phyloP scores from a whole-genome alignment of 192 early-diverging fungal species.

The Coemansia sp. region DNA sequence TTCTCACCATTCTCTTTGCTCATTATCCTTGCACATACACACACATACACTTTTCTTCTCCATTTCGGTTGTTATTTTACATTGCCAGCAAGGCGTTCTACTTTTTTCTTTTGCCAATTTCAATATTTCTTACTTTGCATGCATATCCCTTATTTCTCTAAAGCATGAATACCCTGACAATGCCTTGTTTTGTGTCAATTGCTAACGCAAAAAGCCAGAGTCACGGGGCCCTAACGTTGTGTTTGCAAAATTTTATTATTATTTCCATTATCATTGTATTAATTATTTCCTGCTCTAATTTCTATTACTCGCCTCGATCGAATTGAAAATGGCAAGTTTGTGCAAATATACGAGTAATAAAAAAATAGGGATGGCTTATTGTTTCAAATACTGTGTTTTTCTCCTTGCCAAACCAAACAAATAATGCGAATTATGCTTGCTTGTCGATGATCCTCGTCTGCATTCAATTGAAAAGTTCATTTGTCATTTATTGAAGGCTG shows the following conservation, averaged over 20 bases:
- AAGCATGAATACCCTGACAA: neutral
- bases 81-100: neutral
- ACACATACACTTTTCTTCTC: too few relatives aligned
- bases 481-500: slow-evolving; percentile 2
- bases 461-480: neutral
- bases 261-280: neutral
- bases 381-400: too few relatives aligned
- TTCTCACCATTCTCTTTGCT: too few relatives aligned
- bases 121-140: neutral
- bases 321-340: too few relatives aligned
- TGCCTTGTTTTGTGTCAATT: neutral
- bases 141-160: neutral
- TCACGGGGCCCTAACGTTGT: neutral
- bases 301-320: too few relatives aligned
- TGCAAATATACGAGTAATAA: too few relatives aligned
- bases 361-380: too few relatives aligned
- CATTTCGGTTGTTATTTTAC: too few relatives aligned
- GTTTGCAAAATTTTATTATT: neutral
- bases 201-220: neutral
- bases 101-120: neutral
- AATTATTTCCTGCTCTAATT: neutral
- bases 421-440: neutral
- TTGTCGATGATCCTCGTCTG: slow-evolving; percentile 6
- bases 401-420: too few relatives aligned
- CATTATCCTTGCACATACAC: too few relatives aligned